These are phyloP conservation scores for Blastomyces parvus DNA, from an alignment of 2,329 filamentous ascomycete species.

Conservation along the genomic window DNA sequence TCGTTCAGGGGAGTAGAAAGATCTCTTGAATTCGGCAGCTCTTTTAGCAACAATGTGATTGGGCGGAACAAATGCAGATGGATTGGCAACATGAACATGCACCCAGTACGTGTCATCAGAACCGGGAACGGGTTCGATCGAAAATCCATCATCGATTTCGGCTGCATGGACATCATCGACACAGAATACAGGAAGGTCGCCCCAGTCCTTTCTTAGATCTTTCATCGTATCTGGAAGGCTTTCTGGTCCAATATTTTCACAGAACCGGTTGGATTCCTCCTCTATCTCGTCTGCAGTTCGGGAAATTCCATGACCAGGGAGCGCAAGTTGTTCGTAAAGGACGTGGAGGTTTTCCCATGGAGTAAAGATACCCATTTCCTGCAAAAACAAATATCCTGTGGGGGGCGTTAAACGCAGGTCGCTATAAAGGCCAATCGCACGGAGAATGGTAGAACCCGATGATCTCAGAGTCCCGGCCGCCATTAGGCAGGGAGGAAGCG, in stretches of 20 bases:
- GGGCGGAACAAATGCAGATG: slow-evolving; percentile 50
- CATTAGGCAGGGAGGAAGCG: slow-evolving; percentile 33
- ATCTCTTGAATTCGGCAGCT: slow-evolving; percentile 46
- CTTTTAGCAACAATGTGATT: slow-evolving; percentile 45
- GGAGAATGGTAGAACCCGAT: slow-evolving; percentile 47
- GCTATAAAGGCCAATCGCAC: slow-evolving; percentile 48
- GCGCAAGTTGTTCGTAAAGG: slow-evolving; percentile 44
- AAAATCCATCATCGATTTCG: slow-evolving; percentile 56
- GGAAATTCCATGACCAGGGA: slow-evolving; percentile 39
- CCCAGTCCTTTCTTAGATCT: slow-evolving; percentile 49
- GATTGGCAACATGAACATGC: slow-evolving; percentile 55
- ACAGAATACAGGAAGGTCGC: slow-evolving; percentile 48
- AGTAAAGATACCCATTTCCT: slow-evolving; percentile 52
- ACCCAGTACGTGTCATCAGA: slow-evolving; percentile 45
- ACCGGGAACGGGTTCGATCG: slow-evolving; percentile 43
- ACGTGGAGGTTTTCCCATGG: slow-evolving; percentile 49
- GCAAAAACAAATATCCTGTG: slow-evolving; percentile 44
- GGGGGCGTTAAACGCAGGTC: slow-evolving; percentile 28
- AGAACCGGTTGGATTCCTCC: slow-evolving; percentile 24
- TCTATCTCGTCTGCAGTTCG: slow-evolving; percentile 24
- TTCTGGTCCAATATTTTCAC: slow-evolving; percentile 19
- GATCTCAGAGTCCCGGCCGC: slow-evolving; percentile 36
- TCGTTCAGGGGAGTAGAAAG: slow-evolving; percentile 46
- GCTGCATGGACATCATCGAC: slow-evolving; percentile 47
- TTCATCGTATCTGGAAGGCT: slow-evolving; percentile 46